phyloP scores from a whole-genome alignment of 1,139 yeast species.

The Scheffersomyces parashehatae region DNA sequence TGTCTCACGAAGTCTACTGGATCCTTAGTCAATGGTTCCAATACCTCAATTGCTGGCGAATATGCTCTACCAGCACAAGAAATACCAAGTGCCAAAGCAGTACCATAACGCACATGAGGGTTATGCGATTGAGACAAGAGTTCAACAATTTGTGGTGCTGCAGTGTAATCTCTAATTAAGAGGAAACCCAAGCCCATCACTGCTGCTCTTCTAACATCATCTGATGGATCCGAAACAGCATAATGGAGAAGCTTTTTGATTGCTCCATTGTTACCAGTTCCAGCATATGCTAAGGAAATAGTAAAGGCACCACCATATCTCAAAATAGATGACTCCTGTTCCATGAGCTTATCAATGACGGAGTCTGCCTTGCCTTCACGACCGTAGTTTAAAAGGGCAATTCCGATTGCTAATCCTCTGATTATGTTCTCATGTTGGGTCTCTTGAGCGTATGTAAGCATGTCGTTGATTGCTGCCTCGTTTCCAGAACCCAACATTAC shows the following conservation, averaged over 20 bases:
- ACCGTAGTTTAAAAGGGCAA: constrained; percentile 85
- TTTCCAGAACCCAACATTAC: constrained; percentile 94
- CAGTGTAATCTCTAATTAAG: constrained; percentile 83
- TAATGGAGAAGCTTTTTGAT: constrained; percentile 82
- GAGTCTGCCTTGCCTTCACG: constrained; percentile 80
- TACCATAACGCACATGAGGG: constrained; percentile 98
- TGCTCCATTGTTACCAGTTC: constrained; percentile 89
- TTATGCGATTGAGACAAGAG: constrained; percentile 91
- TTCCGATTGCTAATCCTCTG: constrained; percentile 86
- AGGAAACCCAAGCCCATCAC: constrained; percentile 94
- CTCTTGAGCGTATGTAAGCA: constrained; percentile 91
- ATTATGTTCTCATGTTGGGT: constrained; percentile 95
- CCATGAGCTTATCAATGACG: constrained; percentile 65
- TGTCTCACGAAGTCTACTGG: constrained; percentile 97
- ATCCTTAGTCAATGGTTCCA: constrained; percentile 91
- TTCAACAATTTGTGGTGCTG: constrained; percentile 94
- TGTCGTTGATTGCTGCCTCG: constrained; percentile 69
- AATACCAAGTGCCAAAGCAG: constrained; percentile 95
- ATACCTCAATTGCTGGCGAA: constrained; percentile 84
- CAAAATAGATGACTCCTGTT: constrained; percentile 77
- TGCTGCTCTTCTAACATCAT: constrained; percentile 95
- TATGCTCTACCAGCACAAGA: constrained; percentile 95
- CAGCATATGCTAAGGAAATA: constrained; percentile 93
- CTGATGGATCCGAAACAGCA: constrained; percentile 96
- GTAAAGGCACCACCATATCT: constrained; percentile 97